Base-by-base conservation (phyloP, 371 early-diverging fungal species). In the Zopfochytrium polystomum region DNA sequence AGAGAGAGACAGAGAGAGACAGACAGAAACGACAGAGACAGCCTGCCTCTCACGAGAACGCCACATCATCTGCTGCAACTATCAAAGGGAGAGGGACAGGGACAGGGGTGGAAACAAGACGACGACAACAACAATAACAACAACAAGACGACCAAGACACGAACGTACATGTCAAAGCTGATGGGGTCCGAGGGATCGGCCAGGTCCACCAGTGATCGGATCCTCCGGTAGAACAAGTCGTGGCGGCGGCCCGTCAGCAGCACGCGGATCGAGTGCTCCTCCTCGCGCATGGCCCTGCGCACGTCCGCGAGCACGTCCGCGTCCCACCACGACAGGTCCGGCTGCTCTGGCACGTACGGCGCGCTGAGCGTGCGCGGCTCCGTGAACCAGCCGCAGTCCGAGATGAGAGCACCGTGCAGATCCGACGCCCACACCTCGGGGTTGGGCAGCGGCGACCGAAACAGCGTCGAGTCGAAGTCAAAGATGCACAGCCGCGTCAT, bases 401-500 rank as follows among this genome's bases (percentile, higher is more conserved):
- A 77, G 11, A 78, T 82, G 13, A 87, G 63, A 31, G 73, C 60
- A 25, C 80, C 83, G 9, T 72, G 61, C 1, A 89, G 69, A 11
- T 64, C 62, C 0, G 62, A 43, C 45, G 87, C 80, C 93, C 93
- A 94, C 34, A 94, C 70, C 0, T 76, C 71, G 0, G 84, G 80
- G 58, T 90, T 92, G 25, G 93, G 85, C 3, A 82, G 51, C 2
- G 95, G 93, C 4, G 93, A 90, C 6, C 82, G 80, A 70, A 92
- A 92, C 20, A 93, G 74, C 0, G 94, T 93, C 32, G 90, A 87
- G 73, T 93, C 93, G 79, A 93, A 92, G 60, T 94, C 93, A 70
- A 89, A 90, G 30, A 91, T 71, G 44, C 26, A 50, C 18, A 74
- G 62, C 11, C 53, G 48, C 9, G 67, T 63, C 15, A 13, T 20